These are phyloP conservation scores for Pseudogymnoascus sp. DNA, from an alignment of 2,329 filamentous ascomycete species.

Conservation along the genomic window DNA sequence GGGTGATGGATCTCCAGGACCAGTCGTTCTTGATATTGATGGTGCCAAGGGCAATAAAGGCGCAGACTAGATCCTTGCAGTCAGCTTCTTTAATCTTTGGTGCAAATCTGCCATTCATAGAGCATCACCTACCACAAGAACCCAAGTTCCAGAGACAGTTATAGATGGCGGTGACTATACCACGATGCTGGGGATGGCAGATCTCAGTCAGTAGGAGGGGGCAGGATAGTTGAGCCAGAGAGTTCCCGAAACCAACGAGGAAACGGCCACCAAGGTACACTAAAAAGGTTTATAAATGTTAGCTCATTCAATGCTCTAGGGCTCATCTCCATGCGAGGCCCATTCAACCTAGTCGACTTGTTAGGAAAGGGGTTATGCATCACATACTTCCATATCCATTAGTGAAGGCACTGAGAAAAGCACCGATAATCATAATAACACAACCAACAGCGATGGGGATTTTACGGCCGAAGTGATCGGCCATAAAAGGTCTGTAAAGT, in stretches of 20 bases:
- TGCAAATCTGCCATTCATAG: background rate
- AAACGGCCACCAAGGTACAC: slow-evolving; percentile 55
- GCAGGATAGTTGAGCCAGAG: slow-evolving; percentile 54
- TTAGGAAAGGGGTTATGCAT: background rate
- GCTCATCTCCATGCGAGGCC: too few species aligned
- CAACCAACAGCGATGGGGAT: too few species aligned
- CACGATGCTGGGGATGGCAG: slow-evolving; percentile 60
- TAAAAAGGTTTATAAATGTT: slow-evolving; percentile 17
- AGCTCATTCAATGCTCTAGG: background rate
- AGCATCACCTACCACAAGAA: slow-evolving; percentile 28
- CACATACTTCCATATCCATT: slow-evolving; percentile 34
- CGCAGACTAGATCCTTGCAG: slow-evolving; percentile 41
- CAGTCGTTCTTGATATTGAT: slow-evolving; percentile 49
- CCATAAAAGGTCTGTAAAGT: slow-evolving; percentile 31
- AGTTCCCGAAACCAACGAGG: slow-evolving; percentile 60
- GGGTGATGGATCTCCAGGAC: slow-evolving; percentile 59
- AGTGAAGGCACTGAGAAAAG: slow-evolving; percentile 33
- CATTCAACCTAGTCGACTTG: background rate
- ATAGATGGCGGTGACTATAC: slow-evolving; percentile 56
- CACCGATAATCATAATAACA: slow-evolving; percentile 30
- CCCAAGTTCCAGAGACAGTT: slow-evolving; percentile 62
- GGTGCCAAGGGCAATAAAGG: slow-evolving; percentile 57
- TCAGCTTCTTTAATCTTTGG: slow-evolving; percentile 12
- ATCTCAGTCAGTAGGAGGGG: slow-evolving; percentile 59
- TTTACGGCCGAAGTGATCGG: slow-evolving; percentile 12